Evolutionary conservation across 148 eudicot genomes (phyloP), one percentile per base, ranked within the genome.

Genomic region (Vaccinium myrtillus): DNA sequence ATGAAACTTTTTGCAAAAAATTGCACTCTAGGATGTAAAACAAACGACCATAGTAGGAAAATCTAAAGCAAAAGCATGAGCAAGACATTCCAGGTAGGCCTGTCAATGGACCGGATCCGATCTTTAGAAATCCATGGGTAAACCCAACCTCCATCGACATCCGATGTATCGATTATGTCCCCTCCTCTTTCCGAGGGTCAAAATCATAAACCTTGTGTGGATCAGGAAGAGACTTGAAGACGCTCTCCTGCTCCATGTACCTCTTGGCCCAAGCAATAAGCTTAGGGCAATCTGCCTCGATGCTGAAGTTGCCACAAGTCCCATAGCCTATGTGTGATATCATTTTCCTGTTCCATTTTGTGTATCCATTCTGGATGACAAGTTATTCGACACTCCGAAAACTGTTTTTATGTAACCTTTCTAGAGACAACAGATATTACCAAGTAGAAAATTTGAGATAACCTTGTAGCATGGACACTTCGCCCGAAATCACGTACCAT

Each of bases 191-290:
- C 36, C 6, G 36, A 67, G 36, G 25, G 11, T 16, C 36, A 4
- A 75, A n/a, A 30, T 75, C 16, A 48, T 46, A 75, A 49, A 43
- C 78, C 30, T 21, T n/a, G 55, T 25, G 51, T 15, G 65, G 27
- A 11, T 80, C 51, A 19, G 69, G 82, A 19, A 56, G 49, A 55
- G 27, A 32, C 69, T 79, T 19, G 23, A 90, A 84, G 0, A 89
- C 94, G 36, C 88, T 92, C 46, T 90, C 88, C 54, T 86, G 84
- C 21, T 87, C 79, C 90, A 88, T 82, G 83, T 92, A 92, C 77
- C 87, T 87, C 77, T 88, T 81, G 16, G 83, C 88, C 92, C 89
- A 91, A 1, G 69, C 89, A 1, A 81, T 51, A 32, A 91, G 61
- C 61, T 87, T 87, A 0, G 90, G 89, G 86, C 87, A 84, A 11